phyloP scores from a whole-genome alignment of 2,329 filamentous ascomycete genomes.

The Colletotrichum orchidophilum region DNA sequence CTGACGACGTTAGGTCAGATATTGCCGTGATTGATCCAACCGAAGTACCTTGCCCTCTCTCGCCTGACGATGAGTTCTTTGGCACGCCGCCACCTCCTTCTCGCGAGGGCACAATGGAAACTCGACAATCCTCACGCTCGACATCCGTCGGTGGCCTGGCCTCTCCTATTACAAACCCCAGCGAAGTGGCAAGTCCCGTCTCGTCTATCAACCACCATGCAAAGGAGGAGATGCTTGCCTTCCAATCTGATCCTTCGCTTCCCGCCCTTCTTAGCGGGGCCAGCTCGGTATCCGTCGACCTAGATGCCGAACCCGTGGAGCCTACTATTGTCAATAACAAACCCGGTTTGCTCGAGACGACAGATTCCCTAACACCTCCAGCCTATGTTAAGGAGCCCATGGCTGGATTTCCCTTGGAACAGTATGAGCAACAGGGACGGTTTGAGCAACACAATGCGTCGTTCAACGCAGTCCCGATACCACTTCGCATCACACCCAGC shows the following conservation, averaged over 20 bases:
- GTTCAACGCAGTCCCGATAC: slow-evolving; percentile 41
- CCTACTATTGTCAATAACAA: slow-evolving; percentile 55
- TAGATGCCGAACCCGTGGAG: slow-evolving; percentile 67
- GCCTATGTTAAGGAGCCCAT: slow-evolving; percentile 58
- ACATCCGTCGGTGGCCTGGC: slow-evolving; percentile 58
- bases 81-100: slow-evolving; percentile 42
- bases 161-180: slow-evolving; percentile 65
- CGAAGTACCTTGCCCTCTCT: slow-evolving; percentile 52
- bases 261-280: slow-evolving; percentile 71
- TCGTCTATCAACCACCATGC: slow-evolving; percentile 49
- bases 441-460: slow-evolving; percentile 29
- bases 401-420: slow-evolving; percentile 57
- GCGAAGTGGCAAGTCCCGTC: slow-evolving; percentile 61
- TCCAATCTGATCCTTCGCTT: slow-evolving; percentile 71
- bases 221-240: slow-evolving; percentile 59
- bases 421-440: slow-evolving; percentile 48
- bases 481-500: slow-evolving; percentile 35
- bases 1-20: slow-evolving; percentile 18
- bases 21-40: slow-evolving; percentile 40
- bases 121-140: slow-evolving; percentile 61
- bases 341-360: slow-evolving; percentile 58
- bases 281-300: slow-evolving; percentile 71
- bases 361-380: slow-evolving; percentile 64
- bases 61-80: slow-evolving; percentile 54
- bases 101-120: slow-evolving; percentile 52